A percentile compares a stretch with the other conserved stretches of the same genome.
phyloP scores from a whole-genome alignment of 169 alveolate genomes.

The Cryptosporidium ubiquitum region DNA sequence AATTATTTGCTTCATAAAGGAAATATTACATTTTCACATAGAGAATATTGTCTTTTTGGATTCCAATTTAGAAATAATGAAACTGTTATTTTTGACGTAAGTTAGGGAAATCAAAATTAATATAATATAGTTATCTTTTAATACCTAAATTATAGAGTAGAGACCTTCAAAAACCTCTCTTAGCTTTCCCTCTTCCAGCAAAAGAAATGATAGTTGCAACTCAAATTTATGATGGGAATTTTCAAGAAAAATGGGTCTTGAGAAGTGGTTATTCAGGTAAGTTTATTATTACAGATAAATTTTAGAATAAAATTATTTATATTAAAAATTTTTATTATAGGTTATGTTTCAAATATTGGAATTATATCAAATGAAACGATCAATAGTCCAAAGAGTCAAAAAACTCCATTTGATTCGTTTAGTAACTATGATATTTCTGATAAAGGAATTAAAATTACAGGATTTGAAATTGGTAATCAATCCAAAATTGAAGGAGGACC shows the following conservation, averaged over 20 bases:
- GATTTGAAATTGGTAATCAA: too few species aligned
- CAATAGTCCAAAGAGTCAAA: not conserved
- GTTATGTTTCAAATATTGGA: not conserved
- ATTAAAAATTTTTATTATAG: not conserved
- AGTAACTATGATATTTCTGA: not conserved
- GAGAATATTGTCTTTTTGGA: conserved; percentile 26
- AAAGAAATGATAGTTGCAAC: not conserved
- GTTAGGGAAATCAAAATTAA: not conserved
- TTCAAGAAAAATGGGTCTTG: conserved; percentile 27
- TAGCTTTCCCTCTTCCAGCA: conserved; percentile 29
- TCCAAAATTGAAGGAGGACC: too few species aligned
- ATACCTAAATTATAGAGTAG: conserved; percentile 26
- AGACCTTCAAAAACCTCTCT: conserved; percentile 21
- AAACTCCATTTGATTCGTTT: not conserved
- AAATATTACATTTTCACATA: conserved; percentile 11
- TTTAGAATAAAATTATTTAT: not conserved
- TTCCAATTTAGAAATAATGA: conserved; percentile 35
- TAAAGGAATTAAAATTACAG: not conserved
- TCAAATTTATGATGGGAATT: not conserved
- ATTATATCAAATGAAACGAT: not conserved
- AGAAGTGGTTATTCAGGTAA: conserved; percentile 47
- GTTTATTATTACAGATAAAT: not conserved
- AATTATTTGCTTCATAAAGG: conserved; percentile 3
- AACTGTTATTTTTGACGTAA: conserved; percentile 48
- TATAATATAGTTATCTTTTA: not conserved